Evolutionary conservation across 2,329 filamentous ascomycete species (phyloP), one percentile per base, ranked within the genome.

Genomic region (Pseudogymnoascus sp.): DNA sequence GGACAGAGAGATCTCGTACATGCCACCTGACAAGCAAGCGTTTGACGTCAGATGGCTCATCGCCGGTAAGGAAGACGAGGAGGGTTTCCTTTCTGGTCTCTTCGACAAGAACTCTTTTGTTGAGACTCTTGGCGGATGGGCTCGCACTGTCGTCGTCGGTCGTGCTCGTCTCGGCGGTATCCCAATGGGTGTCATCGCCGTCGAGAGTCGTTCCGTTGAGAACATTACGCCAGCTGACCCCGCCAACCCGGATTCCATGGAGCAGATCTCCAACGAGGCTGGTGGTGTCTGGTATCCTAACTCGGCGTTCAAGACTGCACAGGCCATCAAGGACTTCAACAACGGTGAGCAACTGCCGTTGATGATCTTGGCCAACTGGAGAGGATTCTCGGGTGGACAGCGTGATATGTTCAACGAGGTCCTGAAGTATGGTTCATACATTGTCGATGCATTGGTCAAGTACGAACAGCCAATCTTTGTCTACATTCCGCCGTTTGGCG

Each of bases 371-470:
- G 95, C 95, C 79, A 99, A 99, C 84, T 99, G 95, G 95, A 89
- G 95, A 87, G 95, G 95, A 82, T 99, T 99, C 91, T 99, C 95
- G 70, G 95, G 95, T 82, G 95, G 95, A 68, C 95, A 99, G 80
- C 91, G 93, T 70, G 95, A 99, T 79, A 99, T 99, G 95, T 99
- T 96, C 87, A 97, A 98, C 81, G 95, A 99, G 80, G 95, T 99
- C 14, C 87, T 99, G 78, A 99, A 99, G 83, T 99, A 99, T 74
- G 95, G 95, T 74, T 97, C 93, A 16, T 98, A 95, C 84, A 99
- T 99, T 74, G 95, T 99, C 70, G 95, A 99, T 73, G 93, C 93
- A 62, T 88, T 99, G 59, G 92, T 96, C 82, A 96, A 97, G 80
- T 99, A 91, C 75, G 91, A 99, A 82, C 95, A 99, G 82, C 95